Base-by-base conservation (phyloP, 2,329 filamentous ascomycete species). In the Botryotinia globosa region DNA sequence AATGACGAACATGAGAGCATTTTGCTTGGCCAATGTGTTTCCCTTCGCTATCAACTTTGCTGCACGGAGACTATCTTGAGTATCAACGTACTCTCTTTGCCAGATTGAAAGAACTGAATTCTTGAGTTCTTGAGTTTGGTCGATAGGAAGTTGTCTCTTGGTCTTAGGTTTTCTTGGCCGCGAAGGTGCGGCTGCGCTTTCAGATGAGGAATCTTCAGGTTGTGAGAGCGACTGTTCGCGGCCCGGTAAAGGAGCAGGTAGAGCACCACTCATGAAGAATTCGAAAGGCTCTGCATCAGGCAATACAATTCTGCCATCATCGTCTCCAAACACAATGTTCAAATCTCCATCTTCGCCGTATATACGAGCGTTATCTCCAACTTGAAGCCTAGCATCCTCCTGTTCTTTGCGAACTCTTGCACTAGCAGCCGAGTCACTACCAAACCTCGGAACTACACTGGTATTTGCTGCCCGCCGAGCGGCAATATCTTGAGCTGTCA, bases 1-100 rank as follows among this genome's bases (percentile, higher is more conserved):
- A 73, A 87, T 85, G 6, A 92, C 85, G 83, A 87, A 91, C 76
- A 86, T 85, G 18, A 85, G 84, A 0, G 90, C 90, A 73, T 91
- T 91, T 78, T 86, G 88, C 81, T 88, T 91, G 3, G 89, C 88
- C 59, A 86, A 82, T 0, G 81, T 79, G 20, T 80, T 75, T 22
- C 82, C 77, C 65, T 82, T 84, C 48, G 84, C 81, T 9, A 67
- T 72, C 82, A 81, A 76, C 75, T 87, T 90, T 32, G 82, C 78
- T 44, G 81, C 82, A 10, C 78, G 77, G 14, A 84, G 85, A 20
- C 81, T 80, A 1, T 80, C 82, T 88, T 93, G 94, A 75, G 90
- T 91, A 18, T 82, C 77, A 1, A 87, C 75, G 75, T 92, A 92
- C 42, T 88, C 82, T 2, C 83, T 81, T 74, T 87, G 87, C 87